These are phyloP conservation scores for Paecilomyces formosus DNA, from an alignment of 2,329 filamentous ascomycete genomes.

Conservation along the genomic window DNA sequence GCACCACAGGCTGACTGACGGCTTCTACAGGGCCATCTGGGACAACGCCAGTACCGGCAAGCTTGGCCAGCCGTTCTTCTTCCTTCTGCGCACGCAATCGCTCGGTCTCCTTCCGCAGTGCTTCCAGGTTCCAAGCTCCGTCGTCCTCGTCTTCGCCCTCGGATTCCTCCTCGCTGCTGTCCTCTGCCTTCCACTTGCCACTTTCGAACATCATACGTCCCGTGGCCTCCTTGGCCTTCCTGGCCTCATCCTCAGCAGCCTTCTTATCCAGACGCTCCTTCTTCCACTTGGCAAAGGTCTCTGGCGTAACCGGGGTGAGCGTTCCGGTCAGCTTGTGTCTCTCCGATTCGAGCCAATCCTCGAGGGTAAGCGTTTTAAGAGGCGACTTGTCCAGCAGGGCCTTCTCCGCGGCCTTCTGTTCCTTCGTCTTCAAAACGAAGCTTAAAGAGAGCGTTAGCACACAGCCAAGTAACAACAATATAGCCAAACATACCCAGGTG, in stretches of 20 bases:
- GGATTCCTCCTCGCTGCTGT: conserved; percentile 54
- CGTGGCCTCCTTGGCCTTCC: conserved; percentile 88
- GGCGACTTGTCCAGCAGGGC: conserved; percentile 93
- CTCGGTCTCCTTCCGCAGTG: conserved; percentile 78
- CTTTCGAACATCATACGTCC: conserved; percentile 94
- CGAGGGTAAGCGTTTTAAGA: conserved; percentile 84
- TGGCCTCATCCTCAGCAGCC: conserved; percentile 83
- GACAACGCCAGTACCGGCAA: conserved; percentile 16
- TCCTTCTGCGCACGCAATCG: conserved; percentile 66
- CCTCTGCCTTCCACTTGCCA: conserved; percentile 73
- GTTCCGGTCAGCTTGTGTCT: conserved; percentile 88
- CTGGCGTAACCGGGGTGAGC: conserved; percentile 86
- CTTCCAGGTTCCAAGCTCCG: conserved; percentile 68
- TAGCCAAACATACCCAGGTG: conserved; percentile 61
- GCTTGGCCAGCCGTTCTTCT: conserved; percentile 54
- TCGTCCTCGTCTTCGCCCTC: conserved; percentile 51
- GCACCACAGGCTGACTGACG: neutral
- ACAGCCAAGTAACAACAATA: neutral
- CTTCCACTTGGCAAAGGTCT: conserved; percentile 96
- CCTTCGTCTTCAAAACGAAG: conserved; percentile 95
- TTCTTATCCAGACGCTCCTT: conserved; percentile 91
- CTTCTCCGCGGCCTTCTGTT: conserved; percentile 92
- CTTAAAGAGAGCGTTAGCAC: conserved; percentile 47
- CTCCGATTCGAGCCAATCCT: conserved; percentile 96
- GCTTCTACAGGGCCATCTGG: neutral